These are phyloP conservation scores for Sporothrix luriei DNA, from an alignment of 2,329 filamentous ascomycete genomes.

Conservation along the genomic window DNA sequence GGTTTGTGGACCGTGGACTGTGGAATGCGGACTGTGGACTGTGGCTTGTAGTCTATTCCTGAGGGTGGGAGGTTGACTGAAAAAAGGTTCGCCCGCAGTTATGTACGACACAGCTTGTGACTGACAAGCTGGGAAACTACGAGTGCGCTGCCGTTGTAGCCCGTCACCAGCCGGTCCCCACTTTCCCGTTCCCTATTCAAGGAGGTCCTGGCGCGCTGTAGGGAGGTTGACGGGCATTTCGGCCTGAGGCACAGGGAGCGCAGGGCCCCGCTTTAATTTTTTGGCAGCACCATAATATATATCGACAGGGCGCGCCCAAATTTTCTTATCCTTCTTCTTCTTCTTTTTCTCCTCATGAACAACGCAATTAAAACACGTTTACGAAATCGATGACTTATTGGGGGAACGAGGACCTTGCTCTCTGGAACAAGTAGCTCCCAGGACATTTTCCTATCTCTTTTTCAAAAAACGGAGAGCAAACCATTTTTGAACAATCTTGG, in stretches of 20 bases:
- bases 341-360: conserved; percentile 47
- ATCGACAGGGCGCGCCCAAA: conserved; percentile 18
- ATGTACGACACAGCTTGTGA: background rate
- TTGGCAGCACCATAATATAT: conserved; percentile 24
- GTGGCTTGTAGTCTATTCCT: no score
- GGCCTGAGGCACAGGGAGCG: conserved; percentile 21
- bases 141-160: conserved; percentile 23
- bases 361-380: conserved; percentile 54
- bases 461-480: conserved; percentile 53
- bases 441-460: conserved; percentile 49
- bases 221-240: no score
- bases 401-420: conserved; percentile 44
- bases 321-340: conserved; percentile 37
- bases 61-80: background rate
- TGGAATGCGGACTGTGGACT: conserved; percentile 36
- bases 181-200: conserved; percentile 24
- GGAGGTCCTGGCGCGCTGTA: conserved; percentile 16
- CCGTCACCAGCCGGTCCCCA: conserved; percentile 27
- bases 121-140: conserved; percentile 8
- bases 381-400: conserved; percentile 46
- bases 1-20: conserved; percentile 25
- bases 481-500: conserved; percentile 52
- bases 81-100: background rate
- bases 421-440: conserved; percentile 42
- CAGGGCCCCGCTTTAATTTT: background rate